Conservation (phyloP, 2,329 filamentous ascomycete genomes). For the Emmonsiellopsis sp. region DNA sequence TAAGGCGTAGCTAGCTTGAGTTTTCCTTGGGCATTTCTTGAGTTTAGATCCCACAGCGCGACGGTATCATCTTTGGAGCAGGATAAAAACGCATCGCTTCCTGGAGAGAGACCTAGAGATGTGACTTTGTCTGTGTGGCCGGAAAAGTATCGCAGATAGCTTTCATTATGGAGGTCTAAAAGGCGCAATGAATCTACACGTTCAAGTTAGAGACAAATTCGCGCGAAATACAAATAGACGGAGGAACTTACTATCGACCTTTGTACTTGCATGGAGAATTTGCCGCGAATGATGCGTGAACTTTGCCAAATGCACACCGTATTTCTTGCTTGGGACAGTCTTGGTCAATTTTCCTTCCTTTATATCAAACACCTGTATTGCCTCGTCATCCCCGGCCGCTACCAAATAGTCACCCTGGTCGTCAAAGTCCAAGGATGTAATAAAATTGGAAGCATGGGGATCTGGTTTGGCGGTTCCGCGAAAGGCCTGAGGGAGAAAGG, state of each 20-base stretch:
- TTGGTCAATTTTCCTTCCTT: slow-evolving; percentile 85
- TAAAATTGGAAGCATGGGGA: slow-evolving; percentile 39
- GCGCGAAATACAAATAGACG: background rate
- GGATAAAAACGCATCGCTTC: slow-evolving; percentile 83
- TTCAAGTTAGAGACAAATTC: slow-evolving; percentile 3
- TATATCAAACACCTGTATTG: slow-evolving; percentile 89
- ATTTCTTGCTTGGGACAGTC: slow-evolving; percentile 87
- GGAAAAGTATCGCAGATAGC: slow-evolving; percentile 91
- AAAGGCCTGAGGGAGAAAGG: slow-evolving; percentile 19
- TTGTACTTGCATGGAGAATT: slow-evolving; percentile 92
- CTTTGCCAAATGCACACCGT: slow-evolving; percentile 84
- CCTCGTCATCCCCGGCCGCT: slow-evolving; percentile 86
- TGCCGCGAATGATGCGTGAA: slow-evolving; percentile 89
- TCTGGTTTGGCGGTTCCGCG: slow-evolving; percentile 28
- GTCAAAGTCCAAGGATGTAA: slow-evolving; percentile 92
- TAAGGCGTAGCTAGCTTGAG: slow-evolving; percentile 72
- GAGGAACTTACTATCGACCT: slow-evolving; percentile 61
- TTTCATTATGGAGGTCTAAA: slow-evolving; percentile 85
- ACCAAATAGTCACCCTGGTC: slow-evolving; percentile 89
- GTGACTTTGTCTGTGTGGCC: slow-evolving; percentile 83
- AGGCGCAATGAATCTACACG: slow-evolving; percentile 68
- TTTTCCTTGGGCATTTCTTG: slow-evolving; percentile 68
- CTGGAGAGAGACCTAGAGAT: slow-evolving; percentile 71
- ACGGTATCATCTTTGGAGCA: slow-evolving; percentile 87
- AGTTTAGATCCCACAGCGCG: slow-evolving; percentile 78